Conservation (phyloP, 2,329 filamentous ascomycete genomes). For the Calonectria pteridis region DNA sequence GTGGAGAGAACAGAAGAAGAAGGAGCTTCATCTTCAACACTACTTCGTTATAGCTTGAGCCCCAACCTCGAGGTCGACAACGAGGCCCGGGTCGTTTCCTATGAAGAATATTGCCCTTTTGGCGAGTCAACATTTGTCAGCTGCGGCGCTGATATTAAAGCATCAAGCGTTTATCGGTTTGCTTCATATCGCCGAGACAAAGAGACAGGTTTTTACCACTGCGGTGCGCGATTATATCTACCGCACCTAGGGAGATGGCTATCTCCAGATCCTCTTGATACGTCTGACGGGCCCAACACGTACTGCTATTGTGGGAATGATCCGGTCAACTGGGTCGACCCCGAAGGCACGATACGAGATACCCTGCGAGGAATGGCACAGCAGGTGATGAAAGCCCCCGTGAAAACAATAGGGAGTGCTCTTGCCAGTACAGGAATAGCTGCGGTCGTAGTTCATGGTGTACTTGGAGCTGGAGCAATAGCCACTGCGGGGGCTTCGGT, state of each 20-base stretch:
- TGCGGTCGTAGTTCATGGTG: neutral
- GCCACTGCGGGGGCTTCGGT: neutral
- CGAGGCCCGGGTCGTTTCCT: constrained; percentile 7
- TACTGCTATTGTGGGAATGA: neutral
- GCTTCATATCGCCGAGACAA: neutral
- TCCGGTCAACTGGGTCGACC: neutral
- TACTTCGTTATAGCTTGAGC: neutral
- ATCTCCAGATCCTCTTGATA: neutral
- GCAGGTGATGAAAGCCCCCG: neutral
- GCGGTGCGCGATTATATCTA: neutral
- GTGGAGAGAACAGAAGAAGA: neutral
- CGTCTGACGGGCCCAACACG: neutral
- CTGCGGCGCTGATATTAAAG: neutral
- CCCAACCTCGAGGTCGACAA: constrained; percentile 10
- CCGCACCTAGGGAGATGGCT: neutral
- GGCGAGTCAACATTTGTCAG: neutral
- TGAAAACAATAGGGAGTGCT: neutral
- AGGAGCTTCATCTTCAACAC: neutral
- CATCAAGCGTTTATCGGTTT: neutral
- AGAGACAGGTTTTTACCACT: neutral
- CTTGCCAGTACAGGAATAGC: neutral
- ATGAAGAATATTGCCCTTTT: constrained; percentile 19
- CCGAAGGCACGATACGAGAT: neutral
- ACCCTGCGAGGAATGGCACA: neutral
- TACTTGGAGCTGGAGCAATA: neutral